These are phyloP conservation scores for Epichloe scottii DNA, from an alignment of 2,329 filamentous ascomycete genomes.

Conservation along the genomic window DNA sequence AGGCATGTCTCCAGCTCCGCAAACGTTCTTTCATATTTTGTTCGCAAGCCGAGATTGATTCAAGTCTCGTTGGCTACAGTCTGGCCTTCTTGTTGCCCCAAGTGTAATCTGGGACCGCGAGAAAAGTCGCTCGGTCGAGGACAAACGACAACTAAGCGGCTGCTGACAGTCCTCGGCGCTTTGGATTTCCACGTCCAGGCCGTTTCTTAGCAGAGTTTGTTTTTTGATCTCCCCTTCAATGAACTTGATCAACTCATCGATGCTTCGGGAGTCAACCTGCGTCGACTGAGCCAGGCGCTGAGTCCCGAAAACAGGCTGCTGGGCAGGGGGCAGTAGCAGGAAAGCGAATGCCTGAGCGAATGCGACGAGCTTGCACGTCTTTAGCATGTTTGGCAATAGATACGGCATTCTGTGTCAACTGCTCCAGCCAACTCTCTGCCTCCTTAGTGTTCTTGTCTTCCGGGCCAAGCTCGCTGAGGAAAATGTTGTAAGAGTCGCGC, in stretches of 20 bases:
- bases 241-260: slow-evolving; percentile 87
- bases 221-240: slow-evolving; percentile 65
- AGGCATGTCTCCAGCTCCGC: neutral
- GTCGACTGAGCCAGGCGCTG: slow-evolving; percentile 17
- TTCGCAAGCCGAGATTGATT: neutral
- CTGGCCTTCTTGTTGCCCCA: neutral
- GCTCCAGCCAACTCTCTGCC: slow-evolving; percentile 90
- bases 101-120: neutral
- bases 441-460: slow-evolving; percentile 98
- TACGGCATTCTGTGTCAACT: slow-evolving; percentile 90
- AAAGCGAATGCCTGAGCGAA: slow-evolving; percentile 59
- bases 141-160: neutral
- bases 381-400: slow-evolving; percentile 89
- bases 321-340: slow-evolving; percentile 25
- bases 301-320: slow-evolving; percentile 18
- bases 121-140: neutral
- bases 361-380: slow-evolving; percentile 62
- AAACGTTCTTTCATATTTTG: neutral
- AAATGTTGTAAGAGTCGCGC: slow-evolving; percentile 95
- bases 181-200: slow-evolving; percentile 40
- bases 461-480: slow-evolving; percentile 72
- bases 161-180: slow-evolving; percentile 30
- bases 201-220: slow-evolving; percentile 44
- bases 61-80: neutral
- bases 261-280: slow-evolving; percentile 62